Evolutionary conservation across 1,284 basidiomycete species (phyloP).

Genomic region (Puccinia polysora): DNA sequence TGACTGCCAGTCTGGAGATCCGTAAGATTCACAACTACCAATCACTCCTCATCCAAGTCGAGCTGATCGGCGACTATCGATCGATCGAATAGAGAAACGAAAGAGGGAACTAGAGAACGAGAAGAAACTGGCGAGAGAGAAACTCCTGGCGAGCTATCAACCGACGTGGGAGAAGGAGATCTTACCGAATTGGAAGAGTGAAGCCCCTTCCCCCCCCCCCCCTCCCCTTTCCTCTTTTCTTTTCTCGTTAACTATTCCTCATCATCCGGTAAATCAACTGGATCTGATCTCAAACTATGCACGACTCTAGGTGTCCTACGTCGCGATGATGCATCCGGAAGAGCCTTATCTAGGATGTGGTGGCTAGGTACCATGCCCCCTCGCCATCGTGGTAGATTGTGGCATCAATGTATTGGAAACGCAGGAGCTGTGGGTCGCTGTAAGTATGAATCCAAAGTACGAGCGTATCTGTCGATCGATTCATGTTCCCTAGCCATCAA

Average conservation of each 20-base stretch:
- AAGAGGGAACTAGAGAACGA: background rate
- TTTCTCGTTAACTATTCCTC: background rate
- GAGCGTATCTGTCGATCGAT: background rate
- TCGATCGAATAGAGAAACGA: slow-evolving; percentile 4
- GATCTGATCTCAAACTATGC: background rate
- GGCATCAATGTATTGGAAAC: slow-evolving; percentile 38
- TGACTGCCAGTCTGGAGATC: slow-evolving; percentile 23
- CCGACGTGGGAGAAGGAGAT: slow-evolving; percentile 28
- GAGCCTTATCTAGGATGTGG: slow-evolving; percentile 19
- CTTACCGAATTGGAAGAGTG: slow-evolving; percentile 36
- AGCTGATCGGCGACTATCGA: background rate
- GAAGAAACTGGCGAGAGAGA: slow-evolving; percentile 7
- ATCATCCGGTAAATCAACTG: background rate
- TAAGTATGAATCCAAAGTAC: slow-evolving; percentile 1
- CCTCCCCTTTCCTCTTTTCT: background rate
- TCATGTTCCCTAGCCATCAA: background rate
- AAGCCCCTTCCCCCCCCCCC: no score
- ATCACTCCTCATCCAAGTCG: background rate
- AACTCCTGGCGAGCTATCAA: slow-evolving; percentile 10
- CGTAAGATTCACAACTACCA: slow-evolving; percentile 6
- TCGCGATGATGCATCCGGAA: slow-evolving; percentile 18
- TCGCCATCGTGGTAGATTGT: slow-evolving; percentile 28
- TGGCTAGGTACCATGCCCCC: slow-evolving; percentile 44
- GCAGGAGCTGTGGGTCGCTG: slow-evolving; percentile 24
- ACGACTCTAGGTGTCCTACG: background rate